Evolutionary conservation across 352 stramenopile genomes (phyloP).

Genomic region (Plasmopara viticola): DNA sequence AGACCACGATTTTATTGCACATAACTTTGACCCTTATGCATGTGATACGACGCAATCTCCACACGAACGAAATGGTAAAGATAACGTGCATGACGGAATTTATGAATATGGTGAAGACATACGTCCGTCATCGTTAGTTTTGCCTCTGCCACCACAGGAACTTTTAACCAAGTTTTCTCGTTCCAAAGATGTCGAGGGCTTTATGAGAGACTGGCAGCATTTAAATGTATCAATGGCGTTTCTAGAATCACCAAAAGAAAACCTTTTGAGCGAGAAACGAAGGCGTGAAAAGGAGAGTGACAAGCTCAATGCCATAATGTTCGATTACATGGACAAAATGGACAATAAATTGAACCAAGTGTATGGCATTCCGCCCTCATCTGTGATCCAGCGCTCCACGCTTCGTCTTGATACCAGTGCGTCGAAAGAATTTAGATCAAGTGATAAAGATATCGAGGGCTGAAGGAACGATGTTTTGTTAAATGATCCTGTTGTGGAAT

Average conservation of each 20-base stretch:
- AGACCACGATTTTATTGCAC: too few species aligned
- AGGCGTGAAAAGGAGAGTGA: conserved; percentile 44
- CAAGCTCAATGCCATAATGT: conserved; percentile 61
- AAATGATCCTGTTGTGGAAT: too few species aligned
- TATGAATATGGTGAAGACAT: too few species aligned
- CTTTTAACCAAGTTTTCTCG: neutral
- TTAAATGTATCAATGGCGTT: conserved; percentile 28
- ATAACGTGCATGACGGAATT: too few species aligned
- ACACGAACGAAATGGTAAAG: too few species aligned
- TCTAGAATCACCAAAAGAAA: too few species aligned
- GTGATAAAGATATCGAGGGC: too few species aligned
- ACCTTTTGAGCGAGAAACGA: conserved; percentile 1
- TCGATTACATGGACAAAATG: conserved; percentile 80
- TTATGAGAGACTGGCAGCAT: conserved; percentile 12
- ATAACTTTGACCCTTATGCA: too few species aligned
- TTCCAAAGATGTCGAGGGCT: neutral
- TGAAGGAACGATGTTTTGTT: too few species aligned
- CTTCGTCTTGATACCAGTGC: neutral
- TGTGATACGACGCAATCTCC: too few species aligned
- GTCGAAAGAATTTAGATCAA: neutral
- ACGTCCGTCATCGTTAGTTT: neutral
- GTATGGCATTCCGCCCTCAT: conserved; percentile 65
- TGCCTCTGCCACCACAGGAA: neutral
- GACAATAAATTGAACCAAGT: conserved; percentile 74
- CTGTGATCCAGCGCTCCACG: conserved; percentile 15